Conservation (phyloP, 305 asterid genomes). For the Plantago coronopus region DNA sequence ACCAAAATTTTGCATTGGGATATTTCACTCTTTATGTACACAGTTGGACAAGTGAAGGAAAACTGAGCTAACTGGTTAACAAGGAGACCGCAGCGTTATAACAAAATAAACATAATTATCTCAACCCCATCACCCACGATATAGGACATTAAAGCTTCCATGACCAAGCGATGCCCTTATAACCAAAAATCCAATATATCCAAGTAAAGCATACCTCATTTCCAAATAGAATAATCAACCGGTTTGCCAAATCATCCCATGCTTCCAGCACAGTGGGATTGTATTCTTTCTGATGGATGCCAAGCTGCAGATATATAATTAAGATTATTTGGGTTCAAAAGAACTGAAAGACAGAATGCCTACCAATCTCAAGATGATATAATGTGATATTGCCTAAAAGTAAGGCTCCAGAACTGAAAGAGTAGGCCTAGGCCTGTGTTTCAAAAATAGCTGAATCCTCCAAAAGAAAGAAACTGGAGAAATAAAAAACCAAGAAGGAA, state of each 20-base stretch:
- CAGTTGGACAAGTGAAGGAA: too few relatives aligned
- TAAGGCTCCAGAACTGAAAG: too few relatives aligned
- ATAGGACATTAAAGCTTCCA: too few relatives aligned
- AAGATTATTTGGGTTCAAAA: conserved; percentile 14
- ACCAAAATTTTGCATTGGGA: background rate
- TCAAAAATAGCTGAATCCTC: background rate
- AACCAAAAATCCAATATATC: conserved; percentile 14
- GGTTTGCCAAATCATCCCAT: conserved; percentile 61
- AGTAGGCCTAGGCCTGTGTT: background rate
- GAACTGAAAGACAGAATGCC: background rate
- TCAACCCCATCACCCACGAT: too few relatives aligned
- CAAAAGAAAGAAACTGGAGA: background rate
- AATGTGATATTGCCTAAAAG: background rate
- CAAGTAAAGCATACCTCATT: conserved; percentile 52
- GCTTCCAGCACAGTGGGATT: conserved; percentile 70
- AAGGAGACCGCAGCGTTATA: too few relatives aligned
- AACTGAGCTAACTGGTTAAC: too few relatives aligned
- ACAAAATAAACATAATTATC: too few relatives aligned
- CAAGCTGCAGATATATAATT: conserved; percentile 46
- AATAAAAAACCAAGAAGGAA: background rate
- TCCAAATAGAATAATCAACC: conserved; percentile 62
- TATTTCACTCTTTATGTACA: too few relatives aligned
- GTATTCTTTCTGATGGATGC: conserved; percentile 56
- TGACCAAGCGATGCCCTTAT: too few relatives aligned
- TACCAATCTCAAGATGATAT: background rate